phyloP scores from a whole-genome alignment of 106 monocot species.

The Hemerocallis citrina region DNA sequence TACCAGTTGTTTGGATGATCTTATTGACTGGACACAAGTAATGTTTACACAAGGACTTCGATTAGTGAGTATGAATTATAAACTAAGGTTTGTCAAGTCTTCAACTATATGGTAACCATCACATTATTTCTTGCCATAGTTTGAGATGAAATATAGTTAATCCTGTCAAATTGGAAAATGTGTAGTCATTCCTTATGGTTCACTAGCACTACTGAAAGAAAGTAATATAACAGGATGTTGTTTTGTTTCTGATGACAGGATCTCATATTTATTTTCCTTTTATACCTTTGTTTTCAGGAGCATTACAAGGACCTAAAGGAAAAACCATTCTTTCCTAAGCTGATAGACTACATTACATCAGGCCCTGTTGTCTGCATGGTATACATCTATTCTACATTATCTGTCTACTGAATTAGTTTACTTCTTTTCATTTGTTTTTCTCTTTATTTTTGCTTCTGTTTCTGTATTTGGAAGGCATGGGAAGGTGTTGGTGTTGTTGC shows the following conservation, averaged over 20 bases:
- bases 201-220: neutral
- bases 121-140: too few species aligned
- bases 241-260: neutral
- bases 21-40: too few species aligned
- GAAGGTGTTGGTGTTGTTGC: slow-evolving; percentile 96
- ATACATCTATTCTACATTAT: slow-evolving; percentile 2
- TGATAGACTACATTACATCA: slow-evolving; percentile 92
- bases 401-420: neutral
- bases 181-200: neutral
- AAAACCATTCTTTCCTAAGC: slow-evolving; percentile 82
- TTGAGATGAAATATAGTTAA: too few species aligned
- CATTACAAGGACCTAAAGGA: slow-evolving; percentile 92
- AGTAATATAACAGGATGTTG: neutral
- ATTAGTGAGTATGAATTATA: neutral
- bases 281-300: slow-evolving; percentile 59
- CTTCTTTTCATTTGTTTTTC: neutral
- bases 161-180: too few species aligned
- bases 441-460: neutral
- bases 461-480: slow-evolving; percentile 61
- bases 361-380: slow-evolving; percentile 99
- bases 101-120: too few species aligned
- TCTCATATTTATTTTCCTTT: slow-evolving; percentile 3
- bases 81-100: neutral
- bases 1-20: too few species aligned
- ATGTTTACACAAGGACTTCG: too few species aligned